Evolutionary conservation across 2,329 filamentous ascomycete genomes (phyloP).

Genomic region (Esteya vermicola): DNA sequence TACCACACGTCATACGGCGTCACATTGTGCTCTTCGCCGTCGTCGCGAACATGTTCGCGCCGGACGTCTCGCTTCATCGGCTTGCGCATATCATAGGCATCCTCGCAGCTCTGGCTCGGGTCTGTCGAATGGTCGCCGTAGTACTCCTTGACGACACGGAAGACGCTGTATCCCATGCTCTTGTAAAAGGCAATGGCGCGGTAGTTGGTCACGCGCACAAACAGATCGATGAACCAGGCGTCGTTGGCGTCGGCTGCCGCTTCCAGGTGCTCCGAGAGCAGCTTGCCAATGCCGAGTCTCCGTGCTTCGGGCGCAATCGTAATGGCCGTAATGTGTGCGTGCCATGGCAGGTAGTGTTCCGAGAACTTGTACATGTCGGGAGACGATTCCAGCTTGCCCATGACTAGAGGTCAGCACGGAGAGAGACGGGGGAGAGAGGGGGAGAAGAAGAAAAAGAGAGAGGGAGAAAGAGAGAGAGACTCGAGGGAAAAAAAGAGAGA

Average conservation of each 20-base stretch:
- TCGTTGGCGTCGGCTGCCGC: constrained; percentile 66
- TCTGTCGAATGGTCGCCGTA: constrained; percentile 72
- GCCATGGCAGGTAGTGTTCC: constrained; percentile 94
- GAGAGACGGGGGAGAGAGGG: not conserved
- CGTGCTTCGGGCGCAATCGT: constrained; percentile 82
- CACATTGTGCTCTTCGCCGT: constrained; percentile 69
- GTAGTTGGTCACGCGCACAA: constrained; percentile 77
- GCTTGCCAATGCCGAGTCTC: constrained; percentile 73
- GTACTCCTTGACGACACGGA: constrained; percentile 76
- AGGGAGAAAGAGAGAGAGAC: not conserved
- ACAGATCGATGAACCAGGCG: constrained; percentile 92
- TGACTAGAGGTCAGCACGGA: constrained; percentile 44
- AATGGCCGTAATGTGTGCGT: constrained; percentile 92
- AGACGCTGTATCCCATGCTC: constrained; percentile 84
- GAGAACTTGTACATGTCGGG: constrained; percentile 60
- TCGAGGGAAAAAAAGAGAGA: constrained; percentile 9
- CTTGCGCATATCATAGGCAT: constrained; percentile 97
- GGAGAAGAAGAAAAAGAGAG: not conserved
- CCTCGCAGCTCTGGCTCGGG: constrained; percentile 52
- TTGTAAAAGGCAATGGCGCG: constrained; percentile 82
- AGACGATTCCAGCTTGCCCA: constrained; percentile 91
- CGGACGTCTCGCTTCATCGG: constrained; percentile 68
- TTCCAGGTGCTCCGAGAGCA: constrained; percentile 70
- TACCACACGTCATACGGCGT: constrained; percentile 77
- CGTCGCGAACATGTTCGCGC: constrained; percentile 59